A percentile compares a stretch with the other conserved stretches of the same genome.
Evolutionary conservation across 75 land plant species (phyloP).

Genomic region (Isoetes taiwanensis): DNA sequence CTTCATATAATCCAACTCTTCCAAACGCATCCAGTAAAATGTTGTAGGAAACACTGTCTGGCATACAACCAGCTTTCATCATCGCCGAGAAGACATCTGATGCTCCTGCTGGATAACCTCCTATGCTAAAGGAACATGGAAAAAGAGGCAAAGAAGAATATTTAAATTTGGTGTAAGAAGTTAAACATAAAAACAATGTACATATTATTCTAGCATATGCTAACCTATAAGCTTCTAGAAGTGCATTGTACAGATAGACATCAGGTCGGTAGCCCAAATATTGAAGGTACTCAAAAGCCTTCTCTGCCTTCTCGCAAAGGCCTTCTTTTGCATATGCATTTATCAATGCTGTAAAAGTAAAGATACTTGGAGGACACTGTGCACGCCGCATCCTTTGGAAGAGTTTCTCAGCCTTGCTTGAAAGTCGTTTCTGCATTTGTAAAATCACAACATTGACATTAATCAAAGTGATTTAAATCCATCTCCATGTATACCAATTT

Average conservation of each 20-base stretch:
- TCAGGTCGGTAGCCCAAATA: constrained; percentile 64
- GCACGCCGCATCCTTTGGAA: constrained; percentile 51
- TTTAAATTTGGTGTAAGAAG: neutral
- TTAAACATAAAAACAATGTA: neutral
- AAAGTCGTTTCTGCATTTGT: constrained; percentile 43
- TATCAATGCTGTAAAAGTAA: constrained; percentile 69
- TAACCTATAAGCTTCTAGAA: constrained; percentile 88
- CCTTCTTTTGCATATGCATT: constrained; percentile 85
- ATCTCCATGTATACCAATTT: neutral
- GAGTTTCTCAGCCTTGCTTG: constrained; percentile 49
- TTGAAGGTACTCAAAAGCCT: constrained; percentile 67
- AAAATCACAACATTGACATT: too few species aligned
- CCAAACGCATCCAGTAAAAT: constrained; percentile 87
- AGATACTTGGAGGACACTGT: constrained; percentile 66
- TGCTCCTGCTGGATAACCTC: constrained; percentile 65
- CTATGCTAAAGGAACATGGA: constrained; percentile 26
- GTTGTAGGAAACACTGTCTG: constrained; percentile 78
- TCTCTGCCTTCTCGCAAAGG: constrained; percentile 74
- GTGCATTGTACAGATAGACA: constrained; percentile 76
- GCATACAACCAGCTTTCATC: constrained; percentile 61
- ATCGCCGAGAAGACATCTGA: constrained; percentile 63
- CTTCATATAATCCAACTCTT: constrained; percentile 68
- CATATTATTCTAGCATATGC: neutral
- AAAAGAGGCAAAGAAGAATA: neutral
- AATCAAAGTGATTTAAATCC: neutral